A percentile compares a stretch with the other conserved stretches of the same genome.
Evolutionary conservation across 2,329 filamentous ascomycete species (phyloP).

Genomic region (Thielaviopsis cerberus): DNA sequence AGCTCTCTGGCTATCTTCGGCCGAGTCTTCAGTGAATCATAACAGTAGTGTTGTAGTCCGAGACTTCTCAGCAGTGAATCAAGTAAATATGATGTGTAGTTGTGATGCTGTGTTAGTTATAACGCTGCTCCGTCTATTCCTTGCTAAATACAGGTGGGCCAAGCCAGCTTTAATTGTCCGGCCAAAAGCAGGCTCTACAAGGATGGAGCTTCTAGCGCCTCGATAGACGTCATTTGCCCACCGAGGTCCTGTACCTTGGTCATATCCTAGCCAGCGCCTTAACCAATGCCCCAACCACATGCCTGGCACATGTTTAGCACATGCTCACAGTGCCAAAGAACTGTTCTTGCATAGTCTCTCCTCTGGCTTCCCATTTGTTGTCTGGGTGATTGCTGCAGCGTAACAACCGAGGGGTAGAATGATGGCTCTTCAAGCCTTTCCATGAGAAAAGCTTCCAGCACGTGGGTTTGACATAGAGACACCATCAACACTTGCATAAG

Average conservation of each 20-base stretch:
- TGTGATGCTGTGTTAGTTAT: too few species aligned
- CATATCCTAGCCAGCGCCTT: not conserved
- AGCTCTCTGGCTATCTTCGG: not conserved
- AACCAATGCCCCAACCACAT: not conserved
- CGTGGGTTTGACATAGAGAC: not conserved
- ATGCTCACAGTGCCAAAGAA: not conserved
- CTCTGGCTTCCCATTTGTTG: too few species aligned
- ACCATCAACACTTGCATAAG: not conserved
- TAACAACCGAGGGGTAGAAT: not conserved
- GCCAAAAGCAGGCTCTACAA: not conserved
- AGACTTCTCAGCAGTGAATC: too few species aligned
- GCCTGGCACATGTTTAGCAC: too few species aligned
- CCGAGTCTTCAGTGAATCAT: too few species aligned
- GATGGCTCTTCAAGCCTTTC: not conserved
- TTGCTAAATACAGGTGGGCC: not conserved
- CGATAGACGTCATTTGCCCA: not conserved
- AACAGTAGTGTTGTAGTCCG: too few species aligned
- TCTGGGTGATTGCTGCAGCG: not conserved
- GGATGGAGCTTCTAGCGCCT: not conserved
- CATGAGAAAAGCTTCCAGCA: not conserved
- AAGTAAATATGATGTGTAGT: too few species aligned
- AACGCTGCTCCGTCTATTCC: not conserved
- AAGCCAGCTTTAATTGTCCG: not conserved
- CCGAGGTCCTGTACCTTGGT: not conserved
- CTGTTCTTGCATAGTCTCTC: not conserved